A percentile compares a stretch with the other conserved stretches of the same genome.
Evolutionary conservation across 2,329 filamentous ascomycete genomes (phyloP).

Genomic region (Parascedosporium putredinis): DNA sequence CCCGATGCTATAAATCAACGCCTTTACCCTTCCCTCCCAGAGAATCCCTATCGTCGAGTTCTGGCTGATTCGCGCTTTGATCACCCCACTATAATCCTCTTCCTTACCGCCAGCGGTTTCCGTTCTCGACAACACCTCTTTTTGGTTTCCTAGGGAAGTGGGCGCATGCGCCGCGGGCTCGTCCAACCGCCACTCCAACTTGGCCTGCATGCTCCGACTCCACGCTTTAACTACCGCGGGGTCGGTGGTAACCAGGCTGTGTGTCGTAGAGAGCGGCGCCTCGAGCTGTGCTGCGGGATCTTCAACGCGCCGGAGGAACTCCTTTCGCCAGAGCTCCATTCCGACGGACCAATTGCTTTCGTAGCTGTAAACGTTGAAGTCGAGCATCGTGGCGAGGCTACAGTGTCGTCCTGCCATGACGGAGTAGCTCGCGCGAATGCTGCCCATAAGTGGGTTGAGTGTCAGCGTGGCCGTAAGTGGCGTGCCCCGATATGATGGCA

Average conservation of each 20-base stretch:
- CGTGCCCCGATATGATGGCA: conserved; percentile 70
- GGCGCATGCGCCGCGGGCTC: conserved; percentile 20
- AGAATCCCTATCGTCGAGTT: conserved; percentile 74
- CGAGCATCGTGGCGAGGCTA: conserved; percentile 80
- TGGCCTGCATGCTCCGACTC: conserved; percentile 41
- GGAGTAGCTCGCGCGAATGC: conserved; percentile 81
- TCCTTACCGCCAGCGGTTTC: conserved; percentile 8
- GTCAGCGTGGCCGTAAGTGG: conserved; percentile 91
- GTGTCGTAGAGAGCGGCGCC: neutral
- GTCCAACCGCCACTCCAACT: conserved; percentile 39
- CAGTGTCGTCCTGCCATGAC: conserved; percentile 76
- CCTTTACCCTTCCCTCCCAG: conserved; percentile 91
- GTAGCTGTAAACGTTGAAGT: conserved; percentile 98
- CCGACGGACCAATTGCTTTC: conserved; percentile 90
- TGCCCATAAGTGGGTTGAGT: conserved; percentile 88
- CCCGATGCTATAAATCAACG: conserved; percentile 82
- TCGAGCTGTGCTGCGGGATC: conserved; percentile 11
- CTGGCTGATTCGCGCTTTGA: conserved; percentile 86
- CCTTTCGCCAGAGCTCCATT: conserved; percentile 81
- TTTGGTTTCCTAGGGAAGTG: conserved; percentile 7
- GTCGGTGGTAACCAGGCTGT: neutral
- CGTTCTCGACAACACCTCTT: neutral
- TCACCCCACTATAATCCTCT: conserved; percentile 63
- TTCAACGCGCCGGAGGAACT: conserved; percentile 26
- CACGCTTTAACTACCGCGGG: conserved; percentile 11